Evolutionary conservation across 2,329 filamentous ascomycete species (phyloP).

Genomic region (Penicillium sp.): DNA sequence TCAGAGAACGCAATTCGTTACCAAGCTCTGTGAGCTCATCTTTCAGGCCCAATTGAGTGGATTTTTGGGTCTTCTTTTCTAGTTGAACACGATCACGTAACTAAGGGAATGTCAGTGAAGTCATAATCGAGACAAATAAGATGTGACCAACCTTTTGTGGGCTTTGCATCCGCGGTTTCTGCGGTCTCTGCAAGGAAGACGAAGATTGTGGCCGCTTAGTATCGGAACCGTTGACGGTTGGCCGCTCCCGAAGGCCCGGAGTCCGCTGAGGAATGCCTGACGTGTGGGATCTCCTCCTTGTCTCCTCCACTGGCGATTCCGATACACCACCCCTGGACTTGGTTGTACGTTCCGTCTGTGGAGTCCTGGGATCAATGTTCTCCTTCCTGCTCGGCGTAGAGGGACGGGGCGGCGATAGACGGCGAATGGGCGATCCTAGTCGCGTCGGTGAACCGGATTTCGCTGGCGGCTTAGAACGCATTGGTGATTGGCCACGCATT

Average conservation of each 20-base stretch:
- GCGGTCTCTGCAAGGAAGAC: constrained; percentile 67
- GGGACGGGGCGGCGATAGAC: constrained; percentile 33
- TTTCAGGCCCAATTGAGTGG: constrained; percentile 67
- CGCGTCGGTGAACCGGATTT: constrained; percentile 32
- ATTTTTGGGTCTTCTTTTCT: constrained; percentile 71
- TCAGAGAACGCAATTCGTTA: constrained; percentile 66
- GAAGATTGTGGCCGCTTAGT: constrained; percentile 45
- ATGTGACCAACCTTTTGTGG: constrained; percentile 53
- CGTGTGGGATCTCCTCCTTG: constrained; percentile 46
- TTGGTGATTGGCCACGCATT: constrained; percentile 20
- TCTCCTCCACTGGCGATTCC: constrained; percentile 37
- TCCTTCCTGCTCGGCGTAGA: constrained; percentile 41
- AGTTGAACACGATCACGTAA: constrained; percentile 78
- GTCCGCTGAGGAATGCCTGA: constrained; percentile 51
- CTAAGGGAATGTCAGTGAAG: constrained; percentile 22
- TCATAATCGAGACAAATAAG: neutral
- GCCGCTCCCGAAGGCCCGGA: constrained; percentile 35
- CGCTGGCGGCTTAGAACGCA: constrained; percentile 32
- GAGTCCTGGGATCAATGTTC: constrained; percentile 37
- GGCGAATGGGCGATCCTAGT: constrained; percentile 31
- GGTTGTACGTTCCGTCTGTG: constrained; percentile 32
- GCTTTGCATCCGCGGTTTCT: constrained; percentile 66
- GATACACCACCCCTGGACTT: constrained; percentile 34
- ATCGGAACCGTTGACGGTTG: constrained; percentile 33
- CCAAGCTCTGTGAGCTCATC: constrained; percentile 77